Conservation (phyloP, 2,329 filamentous ascomycete genomes). For the Cordyceps fumosorosea region DNA sequence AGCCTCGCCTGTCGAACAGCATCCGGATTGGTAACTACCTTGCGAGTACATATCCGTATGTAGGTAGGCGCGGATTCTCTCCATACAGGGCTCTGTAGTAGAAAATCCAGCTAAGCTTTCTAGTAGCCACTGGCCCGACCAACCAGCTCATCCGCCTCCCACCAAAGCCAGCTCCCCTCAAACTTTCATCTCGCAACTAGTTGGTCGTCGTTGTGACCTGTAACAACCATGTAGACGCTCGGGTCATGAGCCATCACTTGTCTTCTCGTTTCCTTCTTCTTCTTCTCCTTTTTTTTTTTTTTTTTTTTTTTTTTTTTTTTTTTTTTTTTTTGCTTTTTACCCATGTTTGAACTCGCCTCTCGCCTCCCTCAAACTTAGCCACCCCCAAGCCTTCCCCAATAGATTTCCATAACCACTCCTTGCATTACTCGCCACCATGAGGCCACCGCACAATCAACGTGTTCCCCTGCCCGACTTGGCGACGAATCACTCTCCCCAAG, state of each 20-base stretch:
- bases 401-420: background rate
- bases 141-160: background rate
- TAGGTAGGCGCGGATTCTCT: no score
- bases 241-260: no score
- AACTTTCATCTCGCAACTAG: background rate
- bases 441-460: background rate
- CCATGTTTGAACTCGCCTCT: background rate
- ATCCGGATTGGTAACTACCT: no score
- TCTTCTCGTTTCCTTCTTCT: background rate
- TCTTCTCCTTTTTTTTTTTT: background rate
- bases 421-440: conserved; percentile 7
- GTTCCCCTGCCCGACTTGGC: background rate
- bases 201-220: background rate
- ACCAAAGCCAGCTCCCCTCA: background rate
- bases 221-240: background rate
- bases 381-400: background rate
- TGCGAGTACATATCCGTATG: no score
- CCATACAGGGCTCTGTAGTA: no score
- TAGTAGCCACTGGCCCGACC: background rate
- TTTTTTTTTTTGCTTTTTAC: background rate
- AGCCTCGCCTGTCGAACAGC: background rate
- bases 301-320: background rate
- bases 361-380: background rate
- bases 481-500: background rate
- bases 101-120: no score